Base-by-base conservation (phyloP, 768 basidiomycete genomes). In the Amanita muscaria region DNA sequence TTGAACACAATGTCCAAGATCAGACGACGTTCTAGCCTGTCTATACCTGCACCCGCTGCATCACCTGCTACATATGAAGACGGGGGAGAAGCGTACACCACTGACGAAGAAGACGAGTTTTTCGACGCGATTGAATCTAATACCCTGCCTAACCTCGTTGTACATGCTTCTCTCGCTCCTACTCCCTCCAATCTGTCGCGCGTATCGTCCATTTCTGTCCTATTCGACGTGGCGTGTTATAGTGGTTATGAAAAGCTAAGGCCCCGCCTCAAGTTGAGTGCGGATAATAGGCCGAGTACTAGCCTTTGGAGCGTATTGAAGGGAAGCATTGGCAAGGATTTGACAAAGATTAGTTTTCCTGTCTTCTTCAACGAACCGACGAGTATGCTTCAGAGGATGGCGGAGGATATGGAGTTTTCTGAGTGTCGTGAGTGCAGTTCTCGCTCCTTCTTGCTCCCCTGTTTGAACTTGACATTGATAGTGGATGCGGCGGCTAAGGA, bases 331-430 rank as follows among this genome's bases (percentile, higher is more conserved):
- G 93, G 94, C 49, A 97, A 96, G 70, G 93, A 98, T 60, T 66
- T 98, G 59, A 98, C 92, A 31, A 93, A 75, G 73, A 97, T 98
- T 48, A 87, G 80, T 52, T 94, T 94, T 62, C 92, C 92, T 0
- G 91, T 96, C 31, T 90, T 80, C 59, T 91, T 89, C 56, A 93
- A 91, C 60, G 87, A 89, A 61, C 88, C 90, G 22, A 96, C 92
- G 39, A 92, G 88, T 56, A 97, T 98, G 93, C 60, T 98, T 48
- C 89, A 98, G 66, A 70, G 93, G 40, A 98, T 97, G 88, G 84
- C 92, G 9, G 93, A 98, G 64, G 93, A 98, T 63, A 94, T 94
- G 89, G 93, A 96, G 61, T 96, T 93, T 63, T 83, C 88, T 1
- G 89, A 91, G 53, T 94, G 90, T 56, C 65, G 86, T 88, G 55